Conservation (phyloP, 2,329 filamentous ascomycete genomes). For the Westerdykella aurantiaca region DNA sequence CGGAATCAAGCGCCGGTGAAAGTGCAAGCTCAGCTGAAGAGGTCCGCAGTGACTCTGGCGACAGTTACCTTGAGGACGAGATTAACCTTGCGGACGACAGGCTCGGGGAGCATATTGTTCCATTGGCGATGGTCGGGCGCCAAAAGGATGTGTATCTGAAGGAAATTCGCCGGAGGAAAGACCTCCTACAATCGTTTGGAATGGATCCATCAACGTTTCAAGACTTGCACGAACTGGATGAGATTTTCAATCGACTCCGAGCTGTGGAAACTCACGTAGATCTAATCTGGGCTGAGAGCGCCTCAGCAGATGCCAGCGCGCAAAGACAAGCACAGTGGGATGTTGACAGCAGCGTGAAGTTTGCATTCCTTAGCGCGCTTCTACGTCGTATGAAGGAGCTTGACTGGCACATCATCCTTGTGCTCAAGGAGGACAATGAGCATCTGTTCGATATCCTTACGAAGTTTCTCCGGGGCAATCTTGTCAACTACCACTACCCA, state of each 20-base stretch:
- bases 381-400: conserved; percentile 17
- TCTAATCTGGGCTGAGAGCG: conserved; percentile 22
- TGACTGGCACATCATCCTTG: conserved; percentile 25
- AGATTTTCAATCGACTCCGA: conserved; percentile 16
- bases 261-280: conserved; percentile 31
- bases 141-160: conserved; percentile 22
- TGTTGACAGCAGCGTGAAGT: conserved; percentile 28
- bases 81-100: conserved; percentile 17
- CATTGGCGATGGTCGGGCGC: conserved; percentile 28
- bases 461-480: conserved; percentile 13
- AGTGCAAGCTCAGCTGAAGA: too few species aligned
- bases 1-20: too few species aligned
- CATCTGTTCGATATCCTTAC: conserved; percentile 21
- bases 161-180: conserved; percentile 9
- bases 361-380: conserved; percentile 24
- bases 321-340: conserved; percentile 23
- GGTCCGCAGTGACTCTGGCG: too few species aligned
- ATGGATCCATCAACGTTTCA: conserved; percentile 8
- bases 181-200: neutral
- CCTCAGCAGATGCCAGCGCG: conserved; percentile 11
- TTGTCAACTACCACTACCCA: conserved; percentile 22
- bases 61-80: conserved; percentile 16
- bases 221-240: conserved; percentile 13
- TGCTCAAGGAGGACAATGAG: conserved; percentile 18
- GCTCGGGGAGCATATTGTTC: conserved; percentile 26